phyloP scores from a whole-genome alignment of 2,329 filamentous ascomycete species.

The Fusarium scirpi region DNA sequence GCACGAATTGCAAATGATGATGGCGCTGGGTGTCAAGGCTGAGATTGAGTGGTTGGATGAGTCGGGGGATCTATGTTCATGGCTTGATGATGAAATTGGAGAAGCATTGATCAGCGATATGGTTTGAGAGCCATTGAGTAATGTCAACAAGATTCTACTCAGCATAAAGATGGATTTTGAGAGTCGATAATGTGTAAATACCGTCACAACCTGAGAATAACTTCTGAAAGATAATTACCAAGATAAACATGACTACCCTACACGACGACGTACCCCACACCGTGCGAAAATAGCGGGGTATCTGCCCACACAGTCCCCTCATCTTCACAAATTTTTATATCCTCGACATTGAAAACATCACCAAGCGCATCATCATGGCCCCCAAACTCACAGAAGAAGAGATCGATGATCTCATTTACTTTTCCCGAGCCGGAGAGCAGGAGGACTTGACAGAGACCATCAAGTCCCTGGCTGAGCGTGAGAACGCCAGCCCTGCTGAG shows the following conservation, averaged over 20 bases:
- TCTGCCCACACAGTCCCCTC: conserved; percentile 55
- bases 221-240: neutral
- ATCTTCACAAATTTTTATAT: conserved; percentile 51
- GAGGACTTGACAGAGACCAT: conserved; percentile 73
- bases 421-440: conserved; percentile 81
- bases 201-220: too few relatives aligned
- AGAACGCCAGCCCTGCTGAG: conserved; percentile 69
- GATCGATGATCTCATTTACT: conserved; percentile 92
- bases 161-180: too few relatives aligned
- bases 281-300: conserved; percentile 54
- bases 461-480: conserved; percentile 69
- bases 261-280: conserved; percentile 38
- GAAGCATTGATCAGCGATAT: conserved; percentile 11
- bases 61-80: conserved; percentile 61
- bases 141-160: accelerated
- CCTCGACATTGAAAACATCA: conserved; percentile 29
- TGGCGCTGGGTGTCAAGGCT: conserved; percentile 79
- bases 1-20: conserved; percentile 76
- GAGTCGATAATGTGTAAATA: too few relatives aligned
- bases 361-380: conserved; percentile 54
- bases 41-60: conserved; percentile 80
- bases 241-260: conserved; percentile 40
- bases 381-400: conserved; percentile 77
- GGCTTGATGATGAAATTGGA: conserved; percentile 61
- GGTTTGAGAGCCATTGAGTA: neutral